Evolutionary conservation across 192 early-diverging fungal species (phyloP).

Genomic region (Radiomyces spectabilis): DNA sequence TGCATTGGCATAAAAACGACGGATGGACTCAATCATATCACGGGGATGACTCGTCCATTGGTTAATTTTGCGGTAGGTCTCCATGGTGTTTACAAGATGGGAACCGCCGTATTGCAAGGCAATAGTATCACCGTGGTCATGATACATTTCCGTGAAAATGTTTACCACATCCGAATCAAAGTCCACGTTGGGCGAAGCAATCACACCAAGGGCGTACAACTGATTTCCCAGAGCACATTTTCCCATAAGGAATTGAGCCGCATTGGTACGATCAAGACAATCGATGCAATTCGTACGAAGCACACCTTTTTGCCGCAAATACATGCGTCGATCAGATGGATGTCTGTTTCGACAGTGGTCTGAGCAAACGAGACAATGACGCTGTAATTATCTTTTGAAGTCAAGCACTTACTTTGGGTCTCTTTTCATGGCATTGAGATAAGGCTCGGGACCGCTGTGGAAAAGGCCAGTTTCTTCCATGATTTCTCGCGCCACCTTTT

Average conservation of each 20-base stretch:
- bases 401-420: not conserved
- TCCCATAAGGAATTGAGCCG: conserved; percentile 92
- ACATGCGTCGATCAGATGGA: not conserved
- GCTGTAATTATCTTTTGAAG: no score
- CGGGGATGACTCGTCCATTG: conserved; percentile 92
- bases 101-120: conserved; percentile 94
- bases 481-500: conserved; percentile 82
- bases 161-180: conserved; percentile 93
- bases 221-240: conserved; percentile 91
- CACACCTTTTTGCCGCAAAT: conserved; percentile 69
- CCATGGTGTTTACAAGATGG: conserved; percentile 96
- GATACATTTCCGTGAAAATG: conserved; percentile 95
- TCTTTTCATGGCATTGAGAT: conserved; percentile 7
- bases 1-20: conserved; percentile 89
- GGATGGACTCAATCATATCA: conserved; percentile 92
- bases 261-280: conserved; percentile 96
- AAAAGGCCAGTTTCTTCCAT: conserved; percentile 86
- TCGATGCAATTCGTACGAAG: conserved; percentile 97
- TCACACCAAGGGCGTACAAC: conserved; percentile 82
- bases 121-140: conserved; percentile 96
- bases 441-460: conserved; percentile 75
- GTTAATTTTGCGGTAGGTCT: conserved; percentile 92
- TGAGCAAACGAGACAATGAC: no score
- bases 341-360: no score
- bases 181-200: conserved; percentile 66